Evolutionary conservation across 768 basidiomycete species (phyloP), one percentile per base, ranked within the genome.

Genomic region (Tubosaeta brunneosetosa): DNA sequence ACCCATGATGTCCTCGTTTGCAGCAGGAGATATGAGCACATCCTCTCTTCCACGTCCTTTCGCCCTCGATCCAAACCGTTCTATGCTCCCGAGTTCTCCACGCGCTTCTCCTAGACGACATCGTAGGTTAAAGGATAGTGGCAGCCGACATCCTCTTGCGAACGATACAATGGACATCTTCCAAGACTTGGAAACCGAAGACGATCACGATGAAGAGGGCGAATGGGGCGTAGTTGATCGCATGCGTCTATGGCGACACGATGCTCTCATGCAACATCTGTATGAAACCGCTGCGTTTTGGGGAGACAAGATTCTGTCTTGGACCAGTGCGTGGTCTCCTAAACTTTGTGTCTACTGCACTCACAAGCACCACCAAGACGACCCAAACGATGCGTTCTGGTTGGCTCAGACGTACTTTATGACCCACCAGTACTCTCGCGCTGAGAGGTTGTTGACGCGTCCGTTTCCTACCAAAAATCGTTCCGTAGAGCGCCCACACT

Each of bases 381-480:
- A 98, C 63, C 87, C 94, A 29, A 97, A 97, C 66, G 97, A 99
- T 70, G 97, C 94, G 12, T 98, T 99, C 71, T 99, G 97, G 97
- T 82, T 99, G 19, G 94, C 97, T 3, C 97, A 99, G 68, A 92
- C 90, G 0, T 93, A 94, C 70, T 99, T 98, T 68, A 88, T 94
- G 76, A 94, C 88, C 3, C 86, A 94, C 61, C 91, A 97, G 55
- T 98, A 95, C 71, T 86, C 92, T 8, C 89, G 94, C 44, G 94
- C 97, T 10, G 93, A 97, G 68, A 82, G 87, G 43, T 76, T 99
- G 26, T 79, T 99, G 43, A 93, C 86, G 2, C 81, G 91, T n/a
- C 90, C 91, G 0, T 91, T 95, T 64, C 79, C 85, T 6, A 77
- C 77, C 9, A 66, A 76, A 32, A 74, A 75, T 4, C 75, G 78